Evolutionary conservation across 2,329 filamentous ascomycete species (phyloP).

Genomic region (Fusarium clavum): DNA sequence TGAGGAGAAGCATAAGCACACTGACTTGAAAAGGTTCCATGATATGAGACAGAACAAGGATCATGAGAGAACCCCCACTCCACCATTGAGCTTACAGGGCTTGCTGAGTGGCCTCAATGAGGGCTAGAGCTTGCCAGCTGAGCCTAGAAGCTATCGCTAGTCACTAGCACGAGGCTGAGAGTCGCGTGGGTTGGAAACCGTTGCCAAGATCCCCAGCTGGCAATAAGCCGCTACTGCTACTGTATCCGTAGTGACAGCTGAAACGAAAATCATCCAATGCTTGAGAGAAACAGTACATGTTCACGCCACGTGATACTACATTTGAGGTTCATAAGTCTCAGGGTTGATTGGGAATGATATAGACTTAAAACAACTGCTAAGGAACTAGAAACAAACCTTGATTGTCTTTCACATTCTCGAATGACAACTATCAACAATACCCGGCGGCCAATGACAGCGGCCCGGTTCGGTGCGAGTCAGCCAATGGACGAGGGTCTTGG

Average conservation of each 20-base stretch:
- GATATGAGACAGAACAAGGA: constrained; percentile 17
- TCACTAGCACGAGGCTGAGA: constrained; percentile 40
- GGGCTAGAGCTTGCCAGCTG: constrained; percentile 37
- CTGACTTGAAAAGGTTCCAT: constrained; percentile 14
- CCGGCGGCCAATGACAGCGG: constrained; percentile 28
- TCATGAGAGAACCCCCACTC: constrained; percentile 14
- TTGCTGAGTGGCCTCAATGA: constrained; percentile 31
- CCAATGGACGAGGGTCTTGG: constrained; percentile 43
- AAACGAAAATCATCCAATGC: constrained; percentile 10
- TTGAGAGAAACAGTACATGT: not conserved
- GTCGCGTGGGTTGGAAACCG: constrained; percentile 19
- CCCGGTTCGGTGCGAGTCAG: constrained; percentile 25
- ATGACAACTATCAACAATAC: constrained; percentile 20
- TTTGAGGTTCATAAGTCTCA: not conserved
- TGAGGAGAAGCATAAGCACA: constrained; percentile 9
- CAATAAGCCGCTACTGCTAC: constrained; percentile 13
- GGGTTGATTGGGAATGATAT: not conserved
- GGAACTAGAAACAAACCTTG: constrained; percentile 26
- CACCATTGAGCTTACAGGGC: constrained; percentile 24
- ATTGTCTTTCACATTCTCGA: constrained; percentile 16
- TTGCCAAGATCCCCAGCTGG: constrained; percentile 36
- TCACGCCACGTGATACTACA: constrained; percentile 21
- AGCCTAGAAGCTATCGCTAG: constrained; percentile 29
- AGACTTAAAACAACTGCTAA: constrained; percentile 8
- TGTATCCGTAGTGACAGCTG: constrained; percentile 17